Percentiles rank a stretch among this genome's conserved stretches.
These are phyloP conservation scores for Phlebiopsis flavidoalba DNA, from an alignment of 768 basidiomycete genomes.

Conservation along the genomic window DNA sequence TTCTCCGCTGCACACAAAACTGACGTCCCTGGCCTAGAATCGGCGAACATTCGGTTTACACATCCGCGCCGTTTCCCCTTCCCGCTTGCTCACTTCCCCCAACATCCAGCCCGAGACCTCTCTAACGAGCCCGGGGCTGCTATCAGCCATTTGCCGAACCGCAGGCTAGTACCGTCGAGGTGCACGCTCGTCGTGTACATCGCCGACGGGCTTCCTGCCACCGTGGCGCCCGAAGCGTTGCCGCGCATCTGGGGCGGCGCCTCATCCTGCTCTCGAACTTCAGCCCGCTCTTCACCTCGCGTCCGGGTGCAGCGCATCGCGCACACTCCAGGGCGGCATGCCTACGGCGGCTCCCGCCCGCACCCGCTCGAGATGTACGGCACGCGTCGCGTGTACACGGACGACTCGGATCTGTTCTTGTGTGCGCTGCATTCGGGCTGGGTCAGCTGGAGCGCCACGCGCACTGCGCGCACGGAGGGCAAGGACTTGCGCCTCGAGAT, in stretches of 20 bases:
- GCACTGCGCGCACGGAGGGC: slow-evolving; percentile 32
- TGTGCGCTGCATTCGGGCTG: slow-evolving; percentile 65
- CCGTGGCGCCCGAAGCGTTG: slow-evolving; percentile 42
- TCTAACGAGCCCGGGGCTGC: slow-evolving; percentile 1
- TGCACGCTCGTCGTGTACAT: slow-evolving; percentile 49
- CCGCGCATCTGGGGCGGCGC: slow-evolving; percentile 74
- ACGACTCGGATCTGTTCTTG: slow-evolving; percentile 69
- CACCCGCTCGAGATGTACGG: slow-evolving; percentile 22
- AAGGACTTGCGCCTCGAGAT: slow-evolving; percentile 38
- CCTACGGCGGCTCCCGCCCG: slow-evolving; percentile 15
- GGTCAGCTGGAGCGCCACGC: slow-evolving; percentile 37
- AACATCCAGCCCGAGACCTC: slow-evolving; percentile 5
- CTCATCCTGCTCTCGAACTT: slow-evolving; percentile 38
- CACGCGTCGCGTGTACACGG: slow-evolving; percentile 63
- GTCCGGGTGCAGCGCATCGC: slow-evolving; percentile 16
- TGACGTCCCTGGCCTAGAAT: slow-evolving; percentile 32
- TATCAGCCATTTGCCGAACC: too few relatives aligned
- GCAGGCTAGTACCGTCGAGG: slow-evolving; percentile 20
- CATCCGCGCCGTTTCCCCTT: slow-evolving; percentile 56
- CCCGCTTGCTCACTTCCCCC: slow-evolving; percentile 35
- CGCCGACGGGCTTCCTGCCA: slow-evolving; percentile 54
- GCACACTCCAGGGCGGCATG: slow-evolving; percentile 16
- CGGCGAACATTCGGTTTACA: slow-evolving; percentile 55
- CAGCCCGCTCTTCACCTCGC: slow-evolving; percentile 20
- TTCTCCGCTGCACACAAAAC: slow-evolving; percentile 11